These are phyloP conservation scores for Paraphoma chrysanthemicola DNA, from an alignment of 2,329 filamentous ascomycete genomes.

Conservation along the genomic window DNA sequence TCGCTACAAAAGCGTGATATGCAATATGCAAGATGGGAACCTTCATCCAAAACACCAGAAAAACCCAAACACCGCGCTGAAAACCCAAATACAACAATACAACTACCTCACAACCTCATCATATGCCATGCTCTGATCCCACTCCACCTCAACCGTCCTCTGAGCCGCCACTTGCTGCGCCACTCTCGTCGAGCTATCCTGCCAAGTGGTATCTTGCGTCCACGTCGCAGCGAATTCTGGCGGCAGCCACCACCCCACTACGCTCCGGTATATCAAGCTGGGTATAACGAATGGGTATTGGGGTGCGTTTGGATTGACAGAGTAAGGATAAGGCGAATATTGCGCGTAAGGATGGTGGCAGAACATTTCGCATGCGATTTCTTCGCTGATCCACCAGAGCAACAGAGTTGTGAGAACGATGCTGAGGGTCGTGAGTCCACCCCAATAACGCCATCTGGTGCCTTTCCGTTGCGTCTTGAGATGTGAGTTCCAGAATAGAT, in stretches of 20 bases:
- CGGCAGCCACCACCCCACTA: conserved; percentile 47
- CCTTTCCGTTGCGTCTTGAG: conserved; percentile 22
- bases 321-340: conserved; percentile 56
- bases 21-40: neutral
- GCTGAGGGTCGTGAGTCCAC: conserved; percentile 48
- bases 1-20: neutral
- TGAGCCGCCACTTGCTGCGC: conserved; percentile 12
- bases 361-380: conserved; percentile 58
- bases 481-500: conserved; percentile 34
- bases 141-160: conserved; percentile 16
- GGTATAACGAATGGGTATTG: conserved; percentile 63
- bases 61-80: conserved; percentile 19
- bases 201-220: conserved; percentile 9
- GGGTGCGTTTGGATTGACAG: conserved; percentile 60
- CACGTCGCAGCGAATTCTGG: conserved; percentile 28
- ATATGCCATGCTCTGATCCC: conserved; percentile 34
- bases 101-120: conserved; percentile 25
- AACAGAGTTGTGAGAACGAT: conserved; percentile 50
- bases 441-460: conserved; percentile 25
- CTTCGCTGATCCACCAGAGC: conserved; percentile 59
- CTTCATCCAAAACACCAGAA: conserved; percentile 1
- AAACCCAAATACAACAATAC: conserved; percentile 10
- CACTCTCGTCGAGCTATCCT: conserved; percentile 3
- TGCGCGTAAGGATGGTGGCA: conserved; percentile 59
- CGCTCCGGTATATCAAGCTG: conserved; percentile 58